A percentile compares a stretch with the other conserved stretches of the same genome.
These are phyloP conservation scores for Golubevia pallescens DNA, from an alignment of 1,284 basidiomycete genomes.

Conservation along the genomic window DNA sequence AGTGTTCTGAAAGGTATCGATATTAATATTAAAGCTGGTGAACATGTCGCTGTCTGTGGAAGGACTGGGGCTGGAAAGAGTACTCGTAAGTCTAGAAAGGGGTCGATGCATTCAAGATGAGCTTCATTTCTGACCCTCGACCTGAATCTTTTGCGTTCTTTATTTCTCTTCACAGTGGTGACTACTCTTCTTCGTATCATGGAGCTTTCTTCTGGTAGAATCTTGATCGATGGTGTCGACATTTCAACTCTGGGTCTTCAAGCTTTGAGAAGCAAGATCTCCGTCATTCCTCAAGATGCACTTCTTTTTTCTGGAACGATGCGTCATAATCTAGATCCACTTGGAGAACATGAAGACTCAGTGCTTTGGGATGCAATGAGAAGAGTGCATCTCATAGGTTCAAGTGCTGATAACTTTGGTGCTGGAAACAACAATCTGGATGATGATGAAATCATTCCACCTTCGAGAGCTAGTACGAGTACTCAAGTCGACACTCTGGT, in stretches of 20 bases:
- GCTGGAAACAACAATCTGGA: slow-evolving; percentile 1
- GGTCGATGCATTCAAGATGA: neutral
- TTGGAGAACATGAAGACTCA: slow-evolving; percentile 70
- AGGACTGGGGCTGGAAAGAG: slow-evolving; percentile 35
- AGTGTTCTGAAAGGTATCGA: slow-evolving; percentile 72
- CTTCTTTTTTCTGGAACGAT: slow-evolving; percentile 73
- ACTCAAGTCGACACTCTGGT: slow-evolving; percentile 12
- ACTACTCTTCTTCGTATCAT: slow-evolving; percentile 24
- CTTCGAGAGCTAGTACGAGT: slow-evolving; percentile 2
- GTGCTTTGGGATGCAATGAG: slow-evolving; percentile 52
- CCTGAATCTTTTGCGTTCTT: neutral
- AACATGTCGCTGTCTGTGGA: slow-evolving; percentile 31
- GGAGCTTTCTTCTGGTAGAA: slow-evolving; percentile 14
- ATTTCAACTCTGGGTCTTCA: slow-evolving; percentile 22
- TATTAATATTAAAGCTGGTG: slow-evolving; percentile 40
- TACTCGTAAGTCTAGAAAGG: slow-evolving; percentile 6
- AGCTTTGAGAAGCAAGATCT: slow-evolving; percentile 66
- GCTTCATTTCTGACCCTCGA: neutral
- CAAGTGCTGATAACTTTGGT: slow-evolving; percentile 4
- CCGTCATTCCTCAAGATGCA: slow-evolving; percentile 85
- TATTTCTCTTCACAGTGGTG: slow-evolving; percentile 8
- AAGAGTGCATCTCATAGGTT: slow-evolving; percentile 45
- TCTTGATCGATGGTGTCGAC: slow-evolving; percentile 30
- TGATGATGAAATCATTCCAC: neutral
- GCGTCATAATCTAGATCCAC: slow-evolving; percentile 75